Base-by-base conservation (phyloP, 306 rosid species). In the Rosa persica region DNA sequence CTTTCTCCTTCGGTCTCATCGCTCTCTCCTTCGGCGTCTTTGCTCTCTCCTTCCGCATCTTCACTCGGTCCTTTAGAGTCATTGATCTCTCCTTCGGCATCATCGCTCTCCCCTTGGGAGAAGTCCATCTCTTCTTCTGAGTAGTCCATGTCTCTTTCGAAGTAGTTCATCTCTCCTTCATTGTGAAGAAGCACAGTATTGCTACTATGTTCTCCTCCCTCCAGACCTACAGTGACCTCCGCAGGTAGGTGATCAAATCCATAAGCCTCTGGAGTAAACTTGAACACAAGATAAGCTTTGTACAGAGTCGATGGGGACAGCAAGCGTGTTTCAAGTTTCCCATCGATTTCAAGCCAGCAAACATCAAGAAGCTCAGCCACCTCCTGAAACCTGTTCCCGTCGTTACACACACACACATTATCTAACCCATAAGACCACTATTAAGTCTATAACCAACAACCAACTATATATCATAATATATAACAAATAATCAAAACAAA, bases 321-420 rank as follows among this genome's bases (percentile, higher is more conserved):
- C 85, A 85, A 71, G 19, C 74, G 0, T 6, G 80, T 80, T 8
- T 73, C 82, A 6, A 90, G 84, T 78, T 77, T 39, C 8, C 96
- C 97, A 4, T 82, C 76, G n/a, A 93, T 86, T 78, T 93, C 96
- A 66, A 93, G 80, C 96, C 97, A 93, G 38, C 97, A 90, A 69
- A 90, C 96, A 4, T 55, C 1, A 1, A 81, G 12, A 20, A 93
- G 91, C 80, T 89, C 88, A 1, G 96, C 97, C 51, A 86, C 89
- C 86, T 90, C 94, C 43, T 55, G 68, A 76, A 90, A 93, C 88
- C 96, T 90, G 79, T 62, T 72, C 1, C 0, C 4, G 52, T 54
- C n/a, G 4, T 54, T 54, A 54, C 61, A 54, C 43, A 40, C 7
- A 40, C 8, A 6, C 1, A 52, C 58, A 52, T 52, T 19, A 19